phyloP scores from a whole-genome alignment of 1,284 basidiomycete genomes.

The Termitomyces sp. region DNA sequence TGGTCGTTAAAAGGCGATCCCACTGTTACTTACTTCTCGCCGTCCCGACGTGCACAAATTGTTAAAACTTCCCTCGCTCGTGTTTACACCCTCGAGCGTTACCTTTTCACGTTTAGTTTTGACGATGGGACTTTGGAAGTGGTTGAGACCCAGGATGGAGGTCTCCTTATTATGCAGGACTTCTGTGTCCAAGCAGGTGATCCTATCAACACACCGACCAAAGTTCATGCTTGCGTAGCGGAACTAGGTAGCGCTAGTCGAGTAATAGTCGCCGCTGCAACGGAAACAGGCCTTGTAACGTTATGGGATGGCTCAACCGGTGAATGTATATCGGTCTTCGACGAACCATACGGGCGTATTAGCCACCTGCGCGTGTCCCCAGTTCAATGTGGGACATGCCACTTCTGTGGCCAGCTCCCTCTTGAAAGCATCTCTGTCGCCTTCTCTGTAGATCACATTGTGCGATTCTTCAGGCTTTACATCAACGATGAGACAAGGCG shows the following conservation, averaged over 20 bases:
- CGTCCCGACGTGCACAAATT: slow-evolving; percentile 40
- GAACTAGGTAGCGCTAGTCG: slow-evolving; percentile 45
- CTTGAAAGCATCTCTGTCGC: slow-evolving; percentile 57
- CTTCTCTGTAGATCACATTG: slow-evolving; percentile 55
- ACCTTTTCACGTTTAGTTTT: slow-evolving; percentile 54
- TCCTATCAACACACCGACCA: slow-evolving; percentile 45
- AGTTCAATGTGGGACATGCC: slow-evolving; percentile 48
- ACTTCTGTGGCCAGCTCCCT: slow-evolving; percentile 61
- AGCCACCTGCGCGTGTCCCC: slow-evolving; percentile 49
- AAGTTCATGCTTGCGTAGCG: slow-evolving; percentile 46
- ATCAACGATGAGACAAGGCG: slow-evolving; percentile 53
- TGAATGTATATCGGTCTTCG: slow-evolving; percentile 55
- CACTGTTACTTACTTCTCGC: slow-evolving; percentile 36
- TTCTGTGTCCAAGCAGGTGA: slow-evolving; percentile 55
- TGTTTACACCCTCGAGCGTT: slow-evolving; percentile 37
- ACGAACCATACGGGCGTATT: slow-evolving; percentile 51
- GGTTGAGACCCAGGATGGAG: slow-evolving; percentile 42
- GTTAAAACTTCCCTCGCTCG: slow-evolving; percentile 44
- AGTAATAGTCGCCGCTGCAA: slow-evolving; percentile 56
- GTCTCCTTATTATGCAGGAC: slow-evolving; percentile 33
- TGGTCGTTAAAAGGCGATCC: slow-evolving; percentile 43
- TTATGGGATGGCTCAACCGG: slow-evolving; percentile 63
- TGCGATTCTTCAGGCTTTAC: slow-evolving; percentile 58
- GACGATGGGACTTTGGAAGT: slow-evolving; percentile 64
- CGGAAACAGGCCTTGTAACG: slow-evolving; percentile 62